Base-by-base conservation (phyloP, 495 filamentous ascomycete species). In the Peziza echinospora region DNA sequence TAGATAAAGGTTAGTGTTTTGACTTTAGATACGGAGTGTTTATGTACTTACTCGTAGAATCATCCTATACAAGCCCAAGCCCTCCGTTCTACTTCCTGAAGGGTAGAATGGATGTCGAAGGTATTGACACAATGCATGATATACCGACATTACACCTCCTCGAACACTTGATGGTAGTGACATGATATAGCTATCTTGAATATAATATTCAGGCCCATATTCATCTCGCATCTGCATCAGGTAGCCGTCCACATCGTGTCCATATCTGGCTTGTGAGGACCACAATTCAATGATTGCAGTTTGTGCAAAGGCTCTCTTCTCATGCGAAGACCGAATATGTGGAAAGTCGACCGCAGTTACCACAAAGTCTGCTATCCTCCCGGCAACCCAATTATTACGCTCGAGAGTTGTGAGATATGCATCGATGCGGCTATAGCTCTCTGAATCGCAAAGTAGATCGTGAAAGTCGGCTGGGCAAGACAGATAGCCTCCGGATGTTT, bases 241-340 rank as follows among this genome's bases (percentile, higher is more conserved):
- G 25, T 48, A 26, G 13, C 58, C 58, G 30, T 60, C 58, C 25
- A 56, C 41, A 40, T 60, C 58, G 24, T 60, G 58, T 10, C 45
- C 49, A 17, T 58, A 56, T 30, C 58, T 51, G 28, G 53, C 48
- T 47, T 60, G 46, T 22, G 52, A 54, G 21, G 58, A 60, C 58
- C 58, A 60, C 5, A 60, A 28, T 25, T 60, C 47, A 21, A 60
- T 51, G 19, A 60, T 34, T 37, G 55, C 41, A 9, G 17, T 50
- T 13, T 40, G 51, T 44, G 47, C 48, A 26, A 61, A 54, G 19
- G 46, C 47, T 30, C 24, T 44, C 17, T 28, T 26, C 21, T 57
- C 57, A 34, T 49, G 45, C 34, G 41, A 25, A n/a, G n/a, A n/a
- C n/a, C n/a, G n/a, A 37, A 11, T 2, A 37, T 37, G 30, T 17